Evolutionary conservation across 345 rosid species (phyloP).

Genomic region (Arabis hirsuta): DNA sequence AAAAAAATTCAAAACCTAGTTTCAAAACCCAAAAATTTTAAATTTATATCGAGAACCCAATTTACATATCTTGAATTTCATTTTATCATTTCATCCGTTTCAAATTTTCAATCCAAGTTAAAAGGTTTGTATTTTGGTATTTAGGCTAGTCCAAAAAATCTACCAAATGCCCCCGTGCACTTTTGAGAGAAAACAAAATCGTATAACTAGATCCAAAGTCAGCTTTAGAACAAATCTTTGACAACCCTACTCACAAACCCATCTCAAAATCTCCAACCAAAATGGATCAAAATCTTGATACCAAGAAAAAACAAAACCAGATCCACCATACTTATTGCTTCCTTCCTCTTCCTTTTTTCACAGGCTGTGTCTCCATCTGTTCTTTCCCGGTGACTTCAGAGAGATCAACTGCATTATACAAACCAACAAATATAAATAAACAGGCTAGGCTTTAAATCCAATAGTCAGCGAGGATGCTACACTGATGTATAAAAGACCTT

Average conservation of each 20-base stretch:
- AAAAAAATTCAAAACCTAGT: too few species aligned
- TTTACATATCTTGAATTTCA: too few species aligned
- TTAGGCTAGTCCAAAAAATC: too few species aligned
- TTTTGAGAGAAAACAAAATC: too few species aligned
- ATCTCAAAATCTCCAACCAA: conserved; percentile 30
- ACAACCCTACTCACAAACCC: background rate
- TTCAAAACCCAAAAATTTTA: too few species aligned
- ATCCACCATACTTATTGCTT: conserved; percentile 58
- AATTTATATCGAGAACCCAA: too few species aligned
- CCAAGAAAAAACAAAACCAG: conserved; percentile 9
- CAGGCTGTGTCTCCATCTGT: conserved; percentile 66
- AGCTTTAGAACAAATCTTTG: conserved; percentile 13
- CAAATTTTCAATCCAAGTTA: too few species aligned
- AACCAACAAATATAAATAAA: too few species aligned
- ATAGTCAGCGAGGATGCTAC: background rate
- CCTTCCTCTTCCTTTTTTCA: conserved; percentile 92
- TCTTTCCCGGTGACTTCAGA: conserved; percentile 81
- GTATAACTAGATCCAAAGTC: background rate
- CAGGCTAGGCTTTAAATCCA: background rate
- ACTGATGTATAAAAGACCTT: background rate
- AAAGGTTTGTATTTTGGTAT: too few species aligned
- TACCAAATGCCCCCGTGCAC: too few species aligned
- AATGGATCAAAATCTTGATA: conserved; percentile 39
- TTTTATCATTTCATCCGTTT: too few species aligned
- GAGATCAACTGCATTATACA: conserved; percentile 62